These are phyloP conservation scores for Ascobolus immersus DNA, from an alignment of 495 filamentous ascomycete species.

Conservation along the genomic window DNA sequence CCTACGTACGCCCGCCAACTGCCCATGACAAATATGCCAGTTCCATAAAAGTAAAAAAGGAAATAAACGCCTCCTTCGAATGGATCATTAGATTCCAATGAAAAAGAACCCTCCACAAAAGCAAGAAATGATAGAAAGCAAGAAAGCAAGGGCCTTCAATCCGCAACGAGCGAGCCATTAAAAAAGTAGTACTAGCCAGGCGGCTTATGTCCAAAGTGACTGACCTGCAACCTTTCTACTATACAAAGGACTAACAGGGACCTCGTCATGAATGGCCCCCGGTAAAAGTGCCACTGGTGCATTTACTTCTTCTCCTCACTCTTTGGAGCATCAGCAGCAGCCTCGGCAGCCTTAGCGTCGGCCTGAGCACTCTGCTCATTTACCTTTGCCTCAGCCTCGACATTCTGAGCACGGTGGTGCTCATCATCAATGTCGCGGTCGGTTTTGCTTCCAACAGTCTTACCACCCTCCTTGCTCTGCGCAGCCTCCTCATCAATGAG, in stretches of 20 bases:
- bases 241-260: too few species aligned
- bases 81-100: too few species aligned
- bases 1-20: too few species aligned
- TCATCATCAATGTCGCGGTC: not conserved
- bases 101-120: too few species aligned
- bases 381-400: not conserved
- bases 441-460: slow-evolving; percentile 12
- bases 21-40: too few species aligned
- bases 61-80: too few species aligned
- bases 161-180: not conserved
- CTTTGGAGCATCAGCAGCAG: not conserved
- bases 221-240: not conserved
- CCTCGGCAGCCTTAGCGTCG: not conserved
- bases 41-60: too few species aligned
- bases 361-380: not conserved
- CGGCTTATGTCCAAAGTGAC: not conserved
- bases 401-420: not conserved
- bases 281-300: too few species aligned
- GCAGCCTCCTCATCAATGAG: slow-evolving; percentile 92
- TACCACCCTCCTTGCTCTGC: slow-evolving; percentile 54
- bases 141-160: not conserved
- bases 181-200: not conserved
- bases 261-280: too few species aligned
- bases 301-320: slow-evolving; percentile 1
- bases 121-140: not conserved